These are phyloP conservation scores for Beauveria caledonica DNA, from an alignment of 2,329 filamentous ascomycete species.

Conservation along the genomic window DNA sequence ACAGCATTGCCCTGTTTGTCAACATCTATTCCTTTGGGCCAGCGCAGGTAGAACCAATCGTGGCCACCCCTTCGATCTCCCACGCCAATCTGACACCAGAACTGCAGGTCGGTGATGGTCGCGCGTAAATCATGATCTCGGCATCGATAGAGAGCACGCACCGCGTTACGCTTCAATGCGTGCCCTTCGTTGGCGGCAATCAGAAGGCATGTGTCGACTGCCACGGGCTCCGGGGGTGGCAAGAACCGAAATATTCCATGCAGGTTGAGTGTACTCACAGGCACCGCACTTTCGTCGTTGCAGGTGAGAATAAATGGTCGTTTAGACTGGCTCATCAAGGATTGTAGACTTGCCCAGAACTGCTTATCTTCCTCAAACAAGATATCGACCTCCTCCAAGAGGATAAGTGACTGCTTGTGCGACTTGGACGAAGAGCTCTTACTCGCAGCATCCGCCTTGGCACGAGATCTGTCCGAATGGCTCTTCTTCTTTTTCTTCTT, in stretches of 20 bases:
- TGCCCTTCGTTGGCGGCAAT: constrained; percentile 88
- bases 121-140: constrained; percentile 69
- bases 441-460: constrained; percentile 18
- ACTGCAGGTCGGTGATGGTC: constrained; percentile 75
- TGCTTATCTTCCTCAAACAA: constrained; percentile 93
- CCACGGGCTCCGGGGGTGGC: constrained; percentile 56
- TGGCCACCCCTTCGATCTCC: constrained; percentile 82
- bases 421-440: constrained; percentile 32
- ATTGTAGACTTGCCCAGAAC: constrained; percentile 79
- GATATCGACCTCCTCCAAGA: constrained; percentile 89
- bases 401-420: constrained; percentile 89
- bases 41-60: constrained; percentile 79
- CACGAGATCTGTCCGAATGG: constrained; percentile 15
- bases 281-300: constrained; percentile 80
- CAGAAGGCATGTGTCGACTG: constrained; percentile 72
- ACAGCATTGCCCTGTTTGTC: constrained; percentile 60
- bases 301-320: constrained; percentile 93
- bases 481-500: constrained; percentile 17
- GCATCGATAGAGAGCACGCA: constrained; percentile 61
- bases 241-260: constrained; percentile 77
- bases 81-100: constrained; percentile 95
- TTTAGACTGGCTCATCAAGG: constrained; percentile 75
- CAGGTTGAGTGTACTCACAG: constrained; percentile 63
- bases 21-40: constrained; percentile 62
- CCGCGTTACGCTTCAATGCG: constrained; percentile 56